phyloP scores from a whole-genome alignment of 1,139 yeast species.

The Kodamaea sp. region DNA sequence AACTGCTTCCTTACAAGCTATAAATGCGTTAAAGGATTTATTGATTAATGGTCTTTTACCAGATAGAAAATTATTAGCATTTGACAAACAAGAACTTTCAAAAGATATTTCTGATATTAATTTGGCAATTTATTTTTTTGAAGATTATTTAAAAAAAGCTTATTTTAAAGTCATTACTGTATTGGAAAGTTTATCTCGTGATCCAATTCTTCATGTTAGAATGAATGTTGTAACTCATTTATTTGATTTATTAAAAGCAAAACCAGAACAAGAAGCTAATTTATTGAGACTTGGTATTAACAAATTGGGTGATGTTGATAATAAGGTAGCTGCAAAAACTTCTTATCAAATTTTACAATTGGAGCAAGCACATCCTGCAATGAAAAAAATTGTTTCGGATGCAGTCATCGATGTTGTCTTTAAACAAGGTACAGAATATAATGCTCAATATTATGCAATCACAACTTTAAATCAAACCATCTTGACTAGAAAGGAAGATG shows the following conservation, averaged over 20 bases:
- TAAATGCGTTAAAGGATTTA: slow-evolving; percentile 87
- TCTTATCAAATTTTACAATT: slow-evolving; percentile 76
- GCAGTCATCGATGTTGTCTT: slow-evolving; percentile 78
- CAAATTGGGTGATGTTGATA: slow-evolving; percentile 89
- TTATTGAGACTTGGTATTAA: slow-evolving; percentile 84
- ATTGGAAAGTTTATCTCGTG: slow-evolving; percentile 77
- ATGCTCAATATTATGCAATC: slow-evolving; percentile 82
- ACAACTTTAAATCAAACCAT: slow-evolving; percentile 92
- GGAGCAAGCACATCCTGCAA: slow-evolving; percentile 93
- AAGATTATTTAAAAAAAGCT: slow-evolving; percentile 76
- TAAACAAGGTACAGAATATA: slow-evolving; percentile 75
- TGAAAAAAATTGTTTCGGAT: slow-evolving; percentile 79
- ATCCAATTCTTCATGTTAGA: slow-evolving; percentile 88
- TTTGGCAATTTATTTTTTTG: slow-evolving; percentile 77
- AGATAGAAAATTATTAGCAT: slow-evolving; percentile 74
- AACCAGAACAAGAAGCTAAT: slow-evolving; percentile 97
- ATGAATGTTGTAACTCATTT: slow-evolving; percentile 72
- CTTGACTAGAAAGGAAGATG: slow-evolving; percentile 69
- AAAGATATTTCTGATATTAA: slow-evolving; percentile 47
- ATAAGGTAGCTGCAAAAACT: slow-evolving; percentile 85
- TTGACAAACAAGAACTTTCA: slow-evolving; percentile 71
- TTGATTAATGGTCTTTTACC: slow-evolving; percentile 77
- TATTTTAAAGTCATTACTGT: slow-evolving; percentile 70
- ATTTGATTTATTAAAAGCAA: slow-evolving; percentile 73
- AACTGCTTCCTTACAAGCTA: slow-evolving; percentile 88